phyloP scores from a whole-genome alignment of 306 rosid genomes.

The Cucurbita maxima region DNA sequence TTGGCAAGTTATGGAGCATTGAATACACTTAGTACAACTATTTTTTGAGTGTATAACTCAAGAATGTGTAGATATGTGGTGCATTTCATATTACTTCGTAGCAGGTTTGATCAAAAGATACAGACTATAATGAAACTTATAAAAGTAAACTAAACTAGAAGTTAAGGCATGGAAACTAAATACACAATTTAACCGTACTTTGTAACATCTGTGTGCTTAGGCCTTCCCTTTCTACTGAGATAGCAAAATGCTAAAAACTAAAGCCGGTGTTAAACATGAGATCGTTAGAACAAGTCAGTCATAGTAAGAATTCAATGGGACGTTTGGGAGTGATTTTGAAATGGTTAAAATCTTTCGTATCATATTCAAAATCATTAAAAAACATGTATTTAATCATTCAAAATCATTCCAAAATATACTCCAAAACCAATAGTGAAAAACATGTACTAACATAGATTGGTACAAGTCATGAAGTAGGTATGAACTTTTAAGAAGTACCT shows the following conservation, averaged over 20 bases:
- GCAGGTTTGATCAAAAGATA: neutral
- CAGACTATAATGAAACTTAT: neutral
- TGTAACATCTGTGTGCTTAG: neutral
- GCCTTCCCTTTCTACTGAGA: neutral
- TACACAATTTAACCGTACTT: neutral
- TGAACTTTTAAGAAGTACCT: slow-evolving; percentile 32
- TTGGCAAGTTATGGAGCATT: neutral
- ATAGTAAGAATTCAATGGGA: neutral
- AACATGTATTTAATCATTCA: neutral
- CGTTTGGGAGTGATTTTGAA: no score
- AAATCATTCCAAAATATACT: neutral
- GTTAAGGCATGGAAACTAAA: neutral
- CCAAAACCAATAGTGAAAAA: neutral
- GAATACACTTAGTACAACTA: neutral
- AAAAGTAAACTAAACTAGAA: neutral
- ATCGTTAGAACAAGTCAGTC: neutral
- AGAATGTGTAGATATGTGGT: neutral
- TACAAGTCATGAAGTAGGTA: neutral
- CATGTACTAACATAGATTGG: neutral
- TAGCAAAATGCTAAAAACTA: neutral
- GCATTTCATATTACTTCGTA: neutral
- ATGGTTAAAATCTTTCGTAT: neutral
- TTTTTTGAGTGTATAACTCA: neutral
- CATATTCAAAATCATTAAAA: no score
- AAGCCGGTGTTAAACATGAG: neutral